Base-by-base conservation (phyloP, 2,329 filamentous ascomycete genomes). In the Pyricularia sp. region DNA sequence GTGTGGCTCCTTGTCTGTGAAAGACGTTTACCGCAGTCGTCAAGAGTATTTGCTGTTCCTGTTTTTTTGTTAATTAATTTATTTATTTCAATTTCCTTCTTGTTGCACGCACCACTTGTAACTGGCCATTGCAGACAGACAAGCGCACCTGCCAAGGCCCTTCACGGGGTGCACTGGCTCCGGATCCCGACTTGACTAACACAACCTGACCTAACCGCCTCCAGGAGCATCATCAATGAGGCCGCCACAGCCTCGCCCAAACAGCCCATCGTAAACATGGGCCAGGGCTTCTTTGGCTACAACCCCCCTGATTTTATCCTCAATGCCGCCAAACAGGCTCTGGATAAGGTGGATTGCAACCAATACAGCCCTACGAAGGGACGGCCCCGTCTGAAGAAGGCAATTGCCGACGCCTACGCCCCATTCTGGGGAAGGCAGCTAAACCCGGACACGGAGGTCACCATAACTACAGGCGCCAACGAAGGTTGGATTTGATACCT, bases 351-450 rank as follows among this genome's bases (percentile, higher is more conserved):
- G 26, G 94, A 97, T 70, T 97, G 93, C 83, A 99, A 99, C 76
- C 94, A 99, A 81, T 99, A 99, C 82, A 93, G 92, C 26, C 94
- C 93, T 2, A 97, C 94, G 24, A 94, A 92, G 82, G 94, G 94
- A 67, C 87, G 93, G 7, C 93, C 94, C 57, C 85, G 93, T 65
- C 82, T 99, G 72, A 93, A 88, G 82, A 91, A 97, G 80, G 94
- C 94, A 63, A 88, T 99, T 71, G 90, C 94, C 2, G 87, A 96
- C 71, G 90, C 94, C 26, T 99, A 99, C 78, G 89, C 91, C 16
- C 91, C 92, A 0, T 88, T 88, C 75, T 97, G 96, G 81, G 91
- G 91, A 44, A 85, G 90, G 64, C 81, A 83, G 68, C 77, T 99
- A 60, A 82, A 99, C 75, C 91, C 93, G 0, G 91, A 96, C 49